Percentiles rank a stretch among this genome's conserved stretches.
phyloP scores from a whole-genome alignment of 352 stramenopile species.

The Globisporangium spinosum region DNA sequence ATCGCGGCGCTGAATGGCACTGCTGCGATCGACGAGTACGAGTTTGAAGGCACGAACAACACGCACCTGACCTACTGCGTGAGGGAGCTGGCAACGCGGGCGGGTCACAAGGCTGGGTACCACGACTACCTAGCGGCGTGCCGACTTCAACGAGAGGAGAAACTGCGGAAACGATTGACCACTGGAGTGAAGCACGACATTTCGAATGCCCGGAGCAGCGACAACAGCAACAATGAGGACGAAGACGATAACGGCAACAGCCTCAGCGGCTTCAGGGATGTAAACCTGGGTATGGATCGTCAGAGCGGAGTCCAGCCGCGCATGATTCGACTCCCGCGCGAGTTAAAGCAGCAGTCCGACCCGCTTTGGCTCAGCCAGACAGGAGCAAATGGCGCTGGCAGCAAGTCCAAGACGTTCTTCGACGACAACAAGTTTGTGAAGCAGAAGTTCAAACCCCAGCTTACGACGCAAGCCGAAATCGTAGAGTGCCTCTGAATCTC shows the following conservation, averaged over 20 bases:
- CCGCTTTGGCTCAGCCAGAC: conserved; percentile 61
- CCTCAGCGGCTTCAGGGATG: conserved; percentile 18
- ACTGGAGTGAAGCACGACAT: conserved; percentile 47
- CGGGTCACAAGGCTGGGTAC: conserved; percentile 67
- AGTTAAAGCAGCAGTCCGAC: conserved; percentile 35
- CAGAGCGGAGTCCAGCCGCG: conserved; percentile 50
- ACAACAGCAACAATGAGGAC: conserved; percentile 25
- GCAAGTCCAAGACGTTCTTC: conserved; percentile 50
- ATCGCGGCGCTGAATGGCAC: conserved; percentile 57
- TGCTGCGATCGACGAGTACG: conserved; percentile 73
- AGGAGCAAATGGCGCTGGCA: conserved; percentile 14
- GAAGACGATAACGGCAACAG: conserved; percentile 33
- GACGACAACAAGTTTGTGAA: conserved; percentile 90
- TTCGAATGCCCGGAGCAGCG: conserved; percentile 30
- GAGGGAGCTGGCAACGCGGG: conserved; percentile 66
- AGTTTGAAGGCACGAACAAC: conserved; percentile 82
- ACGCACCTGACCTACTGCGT: conserved; percentile 86
- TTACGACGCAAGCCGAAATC: conserved; percentile 89
- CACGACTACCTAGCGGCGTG: conserved; percentile 57
- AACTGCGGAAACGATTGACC: conserved; percentile 27
- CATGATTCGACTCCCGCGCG: conserved; percentile 38
- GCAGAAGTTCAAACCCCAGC: conserved; percentile 89
- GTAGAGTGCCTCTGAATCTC: conserved; percentile 75
- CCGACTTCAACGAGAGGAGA: conserved; percentile 36
- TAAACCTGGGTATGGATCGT: conserved; percentile 55